Percentiles rank a stretch among this genome's conserved stretches.
Conservation (phyloP, 768 basidiomycete species). For the Pulveroboletus sp. region DNA sequence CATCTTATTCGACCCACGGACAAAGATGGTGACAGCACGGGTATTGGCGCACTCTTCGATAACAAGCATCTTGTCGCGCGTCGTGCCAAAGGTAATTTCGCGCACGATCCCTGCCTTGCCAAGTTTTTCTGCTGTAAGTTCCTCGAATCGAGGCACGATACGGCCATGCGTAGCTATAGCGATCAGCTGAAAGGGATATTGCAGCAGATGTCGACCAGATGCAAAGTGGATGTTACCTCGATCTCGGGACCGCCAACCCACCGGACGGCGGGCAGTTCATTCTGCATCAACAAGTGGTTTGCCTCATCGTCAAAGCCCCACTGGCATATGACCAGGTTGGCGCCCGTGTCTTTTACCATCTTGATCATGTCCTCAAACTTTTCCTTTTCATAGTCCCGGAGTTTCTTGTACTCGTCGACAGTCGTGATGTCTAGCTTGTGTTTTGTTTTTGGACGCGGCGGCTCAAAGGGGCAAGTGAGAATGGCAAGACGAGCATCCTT, state of each 20-base stretch:
- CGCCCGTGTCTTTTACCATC: conserved; percentile 92
- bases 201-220: not conserved
- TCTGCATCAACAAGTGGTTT: conserved; percentile 97
- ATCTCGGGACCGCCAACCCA: conserved; percentile 99
- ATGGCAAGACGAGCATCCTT: conserved; percentile 92
- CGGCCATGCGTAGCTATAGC: conserved; percentile 98
- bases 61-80: conserved; percentile 98
- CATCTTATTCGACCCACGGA: conserved; percentile 99
- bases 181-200: conserved; percentile 61
- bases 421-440: conserved; percentile 97
- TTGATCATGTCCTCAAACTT: conserved; percentile 98
- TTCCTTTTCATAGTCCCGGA: conserved; percentile 92
- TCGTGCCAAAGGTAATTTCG: conserved; percentile 95
- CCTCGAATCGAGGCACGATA: conserved; percentile 98
- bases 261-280: conserved; percentile 92
- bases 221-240: conserved; percentile 54
- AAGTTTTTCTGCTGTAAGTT: conserved; percentile 86
- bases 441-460: conserved; percentile 98
- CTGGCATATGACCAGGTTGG: conserved; percentile 98
- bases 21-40: conserved; percentile 95
- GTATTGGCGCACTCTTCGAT: conserved; percentile 99
- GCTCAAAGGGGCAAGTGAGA: conserved; percentile 98
- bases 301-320: conserved; percentile 99
- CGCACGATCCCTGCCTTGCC: conserved; percentile 92
- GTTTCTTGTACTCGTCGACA: conserved; percentile 95